Evolutionary conservation across 441 rosid genomes (phyloP), one percentile per base, ranked within the genome.

Genomic region (Aleurites moluccanus): DNA sequence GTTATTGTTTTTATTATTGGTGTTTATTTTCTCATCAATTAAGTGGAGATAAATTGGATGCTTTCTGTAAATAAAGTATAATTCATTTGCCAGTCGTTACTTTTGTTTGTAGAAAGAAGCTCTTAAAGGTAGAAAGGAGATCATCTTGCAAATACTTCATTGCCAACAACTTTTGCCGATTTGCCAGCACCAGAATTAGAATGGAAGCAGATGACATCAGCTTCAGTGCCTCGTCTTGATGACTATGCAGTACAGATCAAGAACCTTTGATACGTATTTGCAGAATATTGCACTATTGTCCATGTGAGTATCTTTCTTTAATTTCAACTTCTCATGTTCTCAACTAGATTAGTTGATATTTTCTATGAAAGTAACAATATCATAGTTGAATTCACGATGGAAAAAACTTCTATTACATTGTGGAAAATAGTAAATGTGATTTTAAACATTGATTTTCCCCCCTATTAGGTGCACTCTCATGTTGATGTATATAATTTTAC

Each of bases 211-310:
- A 85, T 93, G 94, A 79, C 84, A 18, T 81, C 92, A 33, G 91
- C 96, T 45, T 97, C 97, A 0, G 98, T 91, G 69, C 92, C 98
- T 68, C 90, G 98, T 15, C 90, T 93, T 35, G 97, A 91, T 38
- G 98, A 94, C 47, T 88, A 88, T 47, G 83, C 96, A 0, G 81
- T 89, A 23, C 97, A 93, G 81, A 90, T 91, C 63, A 73, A 86
- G 38, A 85, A 90, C 79, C 91, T 85, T 53, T 84, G 91, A 14
- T 93, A 80, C 21, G 97, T 89, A 38, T 88, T 93, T 78, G 85
- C 87, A 0, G 98, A 97, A 52, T 93, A 93, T 64, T 90, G 84
- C 38, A 84, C 81, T 75, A 80, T 89, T 14, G 92, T 90, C 79
- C 70, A 83, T 52, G 97, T 93, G 75, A 82, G 89, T 44, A 14